These are phyloP conservation scores for Dipteronia dyeriana DNA, from an alignment of 345 rosid genomes.

Conservation along the genomic window DNA sequence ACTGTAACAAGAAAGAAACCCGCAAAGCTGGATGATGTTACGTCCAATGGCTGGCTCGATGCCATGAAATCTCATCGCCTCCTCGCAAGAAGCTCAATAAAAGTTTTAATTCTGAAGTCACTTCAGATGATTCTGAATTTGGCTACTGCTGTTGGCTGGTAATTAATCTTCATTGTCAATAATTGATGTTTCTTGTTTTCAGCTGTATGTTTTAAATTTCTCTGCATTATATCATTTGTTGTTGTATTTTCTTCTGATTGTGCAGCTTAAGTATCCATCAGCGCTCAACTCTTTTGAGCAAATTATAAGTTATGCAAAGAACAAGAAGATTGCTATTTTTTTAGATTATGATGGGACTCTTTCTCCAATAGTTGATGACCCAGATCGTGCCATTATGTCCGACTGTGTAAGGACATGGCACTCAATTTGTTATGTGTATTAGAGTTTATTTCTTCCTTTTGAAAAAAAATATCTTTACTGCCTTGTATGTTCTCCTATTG, in stretches of 20 bases:
- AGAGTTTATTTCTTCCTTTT: neutral
- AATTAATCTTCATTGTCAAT: constrained; percentile 4
- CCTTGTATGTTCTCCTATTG: constrained; percentile 1
- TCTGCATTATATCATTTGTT: neutral
- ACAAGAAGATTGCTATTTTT: constrained; percentile 80
- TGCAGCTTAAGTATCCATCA: constrained; percentile 83
- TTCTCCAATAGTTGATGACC: constrained; percentile 93
- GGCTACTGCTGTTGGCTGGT: constrained; percentile 84
- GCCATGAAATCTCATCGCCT: constrained; percentile 98
- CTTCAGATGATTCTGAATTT: constrained; percentile 59
- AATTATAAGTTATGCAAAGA: constrained; percentile 55
- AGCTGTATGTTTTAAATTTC: neutral
- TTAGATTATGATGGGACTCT: constrained; percentile 93
- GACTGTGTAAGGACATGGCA: constrained; percentile 51
- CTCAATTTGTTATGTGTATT: neutral
- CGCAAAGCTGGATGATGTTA: constrained; percentile 76
- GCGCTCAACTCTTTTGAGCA: constrained; percentile 68
- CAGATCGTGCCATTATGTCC: constrained; percentile 76
- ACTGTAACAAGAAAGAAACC: constrained; percentile 58
- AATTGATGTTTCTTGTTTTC: neutral
- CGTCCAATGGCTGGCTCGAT: constrained; percentile 87
- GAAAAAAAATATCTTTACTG: neutral
- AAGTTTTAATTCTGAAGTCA: constrained; percentile 51
- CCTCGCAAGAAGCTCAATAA: constrained; percentile 74
- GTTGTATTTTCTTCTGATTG: neutral